These are phyloP conservation scores for Podospora anserina DNA, from an alignment of 495 filamentous ascomycete genomes.

Conservation along the genomic window DNA sequence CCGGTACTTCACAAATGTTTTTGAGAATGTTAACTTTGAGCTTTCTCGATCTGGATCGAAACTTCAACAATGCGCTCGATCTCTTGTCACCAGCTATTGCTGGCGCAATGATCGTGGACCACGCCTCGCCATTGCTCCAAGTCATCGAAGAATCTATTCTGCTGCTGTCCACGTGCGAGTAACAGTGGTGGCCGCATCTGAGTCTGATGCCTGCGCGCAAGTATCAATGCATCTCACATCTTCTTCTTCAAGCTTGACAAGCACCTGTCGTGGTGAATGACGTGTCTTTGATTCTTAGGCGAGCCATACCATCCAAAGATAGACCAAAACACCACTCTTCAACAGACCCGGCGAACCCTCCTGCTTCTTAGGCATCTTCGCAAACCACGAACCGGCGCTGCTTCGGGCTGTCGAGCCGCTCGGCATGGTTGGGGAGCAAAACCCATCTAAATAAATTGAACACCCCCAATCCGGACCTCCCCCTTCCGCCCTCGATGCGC, in stretches of 20 bases:
- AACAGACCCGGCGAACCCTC: neutral
- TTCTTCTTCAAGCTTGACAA: neutral
- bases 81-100: too few relatives aligned
- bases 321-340: neutral
- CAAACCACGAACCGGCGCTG: neutral
- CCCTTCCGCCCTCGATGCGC: conserved; percentile 16
- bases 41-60: too few relatives aligned
- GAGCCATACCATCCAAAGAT: neutral
- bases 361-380: neutral
- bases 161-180: too few relatives aligned
- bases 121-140: too few relatives aligned
- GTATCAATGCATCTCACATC: neutral
- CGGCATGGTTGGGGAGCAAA: conserved; percentile 5
- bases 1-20: too few relatives aligned
- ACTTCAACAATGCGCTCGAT: too few relatives aligned
- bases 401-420: neutral
- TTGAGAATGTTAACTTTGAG: too few relatives aligned
- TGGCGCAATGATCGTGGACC: too few relatives aligned
- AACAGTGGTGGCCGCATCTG: too few relatives aligned
- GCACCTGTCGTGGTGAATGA: neutral
- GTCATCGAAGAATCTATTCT: too few relatives aligned
- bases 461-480: conserved; percentile 14
- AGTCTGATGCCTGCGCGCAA: neutral
- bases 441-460: conserved; percentile 18
- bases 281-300: neutral